Base-by-base conservation (phyloP, 805 yeast genomes). In the Metschnikowia similis region DNA sequence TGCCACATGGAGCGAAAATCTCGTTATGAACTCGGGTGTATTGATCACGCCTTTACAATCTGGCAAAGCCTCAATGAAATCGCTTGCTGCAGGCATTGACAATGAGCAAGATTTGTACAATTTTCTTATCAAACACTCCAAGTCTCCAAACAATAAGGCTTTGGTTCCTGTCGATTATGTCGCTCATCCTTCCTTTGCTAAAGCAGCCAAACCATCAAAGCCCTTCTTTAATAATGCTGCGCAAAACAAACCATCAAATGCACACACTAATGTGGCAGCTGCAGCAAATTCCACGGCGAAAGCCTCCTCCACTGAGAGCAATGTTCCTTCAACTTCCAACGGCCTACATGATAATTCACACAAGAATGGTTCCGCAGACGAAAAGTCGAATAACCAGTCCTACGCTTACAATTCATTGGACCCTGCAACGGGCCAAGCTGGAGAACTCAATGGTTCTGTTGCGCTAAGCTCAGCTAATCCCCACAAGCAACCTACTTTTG, bases 1-100 rank as follows among this genome's bases (percentile, higher is more conserved):
- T 66, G 85, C 97, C 3, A 87, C 92, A 30, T 86, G 89, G 77
- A 81, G 84, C 47, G 98, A 92, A 68, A 87, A 89, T 17, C 76
- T 87, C 49, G 77, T 88, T 14, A 79, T 94, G 70, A 90, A 91
- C 61, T 77, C 87, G 16, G 98, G 97, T 28, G 86, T 90, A 37
- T 82, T 87, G 52, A 76, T 94, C 5, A 72, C 86, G 43, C 98
- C 98, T 2, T 70, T 92, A 44, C 73, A 74, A n/a, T 60, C 72
- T 16, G 61, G 59, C 17, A 77, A 77, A 49, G 66, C 69, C n/a
- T 84, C 96, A 5, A 84, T 92, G 87, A 86, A 84, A 60, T 70
- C 79, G 6, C 73, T 88, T 56, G 96, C 96, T 0, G 73, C 85
- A 11, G 77, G 86, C 26, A 81, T 91, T 47, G 94, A 89, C 63